A percentile compares a stretch with the other conserved stretches of the same genome.
Evolutionary conservation across 768 basidiomycete species (phyloP).

Genomic region (Naematelia encephala): DNA sequence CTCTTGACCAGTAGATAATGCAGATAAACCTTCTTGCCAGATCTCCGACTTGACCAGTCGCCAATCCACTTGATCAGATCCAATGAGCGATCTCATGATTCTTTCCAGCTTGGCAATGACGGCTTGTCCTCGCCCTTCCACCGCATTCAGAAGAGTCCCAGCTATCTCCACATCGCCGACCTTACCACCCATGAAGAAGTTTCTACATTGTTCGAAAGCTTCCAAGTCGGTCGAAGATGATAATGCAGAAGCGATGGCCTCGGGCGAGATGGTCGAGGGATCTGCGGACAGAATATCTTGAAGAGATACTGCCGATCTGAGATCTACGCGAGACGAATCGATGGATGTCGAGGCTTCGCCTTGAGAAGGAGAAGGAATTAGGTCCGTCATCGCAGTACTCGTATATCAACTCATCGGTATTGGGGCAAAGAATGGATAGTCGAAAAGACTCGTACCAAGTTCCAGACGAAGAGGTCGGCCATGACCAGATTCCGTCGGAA

Average conservation of each 20-base stretch:
- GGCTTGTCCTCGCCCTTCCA: constrained; percentile 7
- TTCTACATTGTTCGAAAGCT: constrained; percentile 4
- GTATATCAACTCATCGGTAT: no score
- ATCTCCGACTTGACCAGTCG: neutral
- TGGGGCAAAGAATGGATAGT: no score
- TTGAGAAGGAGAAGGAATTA: no score
- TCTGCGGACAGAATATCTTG: neutral
- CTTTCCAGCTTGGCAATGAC: constrained; percentile 4
- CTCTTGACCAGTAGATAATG: neutral
- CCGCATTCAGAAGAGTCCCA: constrained; percentile 9
- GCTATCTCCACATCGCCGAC: constrained; percentile 9
- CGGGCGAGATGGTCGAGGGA: neutral
- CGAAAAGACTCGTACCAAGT: no score
- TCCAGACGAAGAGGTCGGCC: no score
- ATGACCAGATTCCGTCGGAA: no score
- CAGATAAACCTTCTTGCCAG: neutral
- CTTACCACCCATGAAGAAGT: constrained; percentile 8
- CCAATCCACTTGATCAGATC: neutral
- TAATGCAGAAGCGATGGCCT: constrained; percentile 5
- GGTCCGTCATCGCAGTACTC: no score
- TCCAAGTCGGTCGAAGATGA: constrained; percentile 15
- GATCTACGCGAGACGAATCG: no score
- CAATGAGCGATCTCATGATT: neutral
- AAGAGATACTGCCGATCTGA: no score
- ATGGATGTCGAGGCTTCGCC: no score